phyloP scores from a whole-genome alignment of 257 asterid genomes.

The Asclepias syriaca region DNA sequence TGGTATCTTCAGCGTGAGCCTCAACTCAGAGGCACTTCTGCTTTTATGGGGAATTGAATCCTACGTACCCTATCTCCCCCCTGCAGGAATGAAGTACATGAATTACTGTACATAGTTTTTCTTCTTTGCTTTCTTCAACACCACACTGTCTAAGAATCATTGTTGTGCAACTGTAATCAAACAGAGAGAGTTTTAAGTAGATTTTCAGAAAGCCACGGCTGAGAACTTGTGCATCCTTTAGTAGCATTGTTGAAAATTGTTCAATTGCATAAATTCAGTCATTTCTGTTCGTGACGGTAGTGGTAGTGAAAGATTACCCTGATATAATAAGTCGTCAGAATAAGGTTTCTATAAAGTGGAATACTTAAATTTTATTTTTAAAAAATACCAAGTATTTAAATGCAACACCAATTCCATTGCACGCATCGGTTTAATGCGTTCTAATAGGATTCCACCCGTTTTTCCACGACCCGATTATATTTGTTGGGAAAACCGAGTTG shows the following conservation, averaged over 20 bases:
- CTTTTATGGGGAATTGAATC: conserved; percentile 55
- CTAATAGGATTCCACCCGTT: too few relatives aligned
- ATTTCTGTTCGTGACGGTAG: neutral
- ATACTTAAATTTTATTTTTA: too few relatives aligned
- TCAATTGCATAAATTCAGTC: conserved; percentile 1
- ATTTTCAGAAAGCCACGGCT: neutral
- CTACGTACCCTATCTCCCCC: neutral
- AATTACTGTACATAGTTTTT: neutral
- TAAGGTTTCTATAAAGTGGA: neutral
- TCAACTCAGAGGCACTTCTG: conserved; percentile 51
- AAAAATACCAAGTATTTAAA: too few relatives aligned
- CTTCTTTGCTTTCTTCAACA: conserved; percentile 9
- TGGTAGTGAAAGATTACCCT: neutral
- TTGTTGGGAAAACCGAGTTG: too few relatives aligned
- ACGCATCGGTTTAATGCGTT: too few relatives aligned
- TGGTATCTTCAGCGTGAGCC: conserved; percentile 51
- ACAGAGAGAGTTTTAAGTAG: neutral
- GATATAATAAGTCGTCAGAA: too few relatives aligned
- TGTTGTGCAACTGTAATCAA: neutral
- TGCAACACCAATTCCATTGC: too few relatives aligned
- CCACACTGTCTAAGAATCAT: neutral
- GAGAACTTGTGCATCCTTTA: neutral
- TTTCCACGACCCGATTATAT: too few relatives aligned
- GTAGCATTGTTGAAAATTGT: neutral
- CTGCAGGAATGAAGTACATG: neutral